A percentile compares a stretch with the other conserved stretches of the same genome.
Conservation (phyloP, 139 green algal species). For the Pycnococcus provasolii region DNA sequence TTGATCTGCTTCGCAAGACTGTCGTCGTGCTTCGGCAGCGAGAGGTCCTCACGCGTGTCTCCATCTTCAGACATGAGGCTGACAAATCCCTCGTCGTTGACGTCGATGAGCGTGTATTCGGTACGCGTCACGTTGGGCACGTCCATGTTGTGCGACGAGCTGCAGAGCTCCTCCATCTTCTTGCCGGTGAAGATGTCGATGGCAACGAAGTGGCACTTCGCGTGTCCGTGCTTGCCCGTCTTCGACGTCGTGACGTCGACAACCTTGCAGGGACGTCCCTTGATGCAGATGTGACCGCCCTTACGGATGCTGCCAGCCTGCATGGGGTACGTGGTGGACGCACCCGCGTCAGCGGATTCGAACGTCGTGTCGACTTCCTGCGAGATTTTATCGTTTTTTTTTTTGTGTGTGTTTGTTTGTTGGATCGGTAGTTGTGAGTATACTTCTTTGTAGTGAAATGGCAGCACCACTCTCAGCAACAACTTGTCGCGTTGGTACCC, state of each 20-base stretch:
- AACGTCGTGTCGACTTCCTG: conserved; percentile 27
- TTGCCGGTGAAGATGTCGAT: conserved; percentile 98
- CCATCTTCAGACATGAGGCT: conserved; percentile 84
- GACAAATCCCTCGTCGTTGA: conserved; percentile 92
- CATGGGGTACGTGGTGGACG: conserved; percentile 81
- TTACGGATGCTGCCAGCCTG: conserved; percentile 89
- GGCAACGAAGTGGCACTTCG: conserved; percentile 95
- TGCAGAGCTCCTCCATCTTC: conserved; percentile 96
- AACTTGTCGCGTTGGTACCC: too few relatives aligned
- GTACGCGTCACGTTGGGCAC: conserved; percentile 75
- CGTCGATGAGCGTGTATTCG: conserved; percentile 91
- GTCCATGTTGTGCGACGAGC: conserved; percentile 94
- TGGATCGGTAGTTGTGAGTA: too few relatives aligned
- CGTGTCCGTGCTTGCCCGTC: conserved; percentile 99
- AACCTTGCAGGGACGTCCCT: conserved; percentile 91
- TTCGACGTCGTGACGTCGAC: conserved; percentile 98
- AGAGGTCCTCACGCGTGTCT: conserved; percentile 89
- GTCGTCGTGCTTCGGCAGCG: conserved; percentile 76
- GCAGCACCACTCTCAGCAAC: too few relatives aligned
- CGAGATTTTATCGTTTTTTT: too few relatives aligned
- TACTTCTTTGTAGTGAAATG: too few relatives aligned
- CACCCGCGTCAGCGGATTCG: conserved; percentile 57
- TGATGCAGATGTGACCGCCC: conserved; percentile 93
- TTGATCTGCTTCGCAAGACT: conserved; percentile 53
- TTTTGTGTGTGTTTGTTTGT: too few relatives aligned